phyloP scores from a whole-genome alignment of 2,329 filamentous ascomycete genomes.

The Ceratocystis eucalypticola region DNA sequence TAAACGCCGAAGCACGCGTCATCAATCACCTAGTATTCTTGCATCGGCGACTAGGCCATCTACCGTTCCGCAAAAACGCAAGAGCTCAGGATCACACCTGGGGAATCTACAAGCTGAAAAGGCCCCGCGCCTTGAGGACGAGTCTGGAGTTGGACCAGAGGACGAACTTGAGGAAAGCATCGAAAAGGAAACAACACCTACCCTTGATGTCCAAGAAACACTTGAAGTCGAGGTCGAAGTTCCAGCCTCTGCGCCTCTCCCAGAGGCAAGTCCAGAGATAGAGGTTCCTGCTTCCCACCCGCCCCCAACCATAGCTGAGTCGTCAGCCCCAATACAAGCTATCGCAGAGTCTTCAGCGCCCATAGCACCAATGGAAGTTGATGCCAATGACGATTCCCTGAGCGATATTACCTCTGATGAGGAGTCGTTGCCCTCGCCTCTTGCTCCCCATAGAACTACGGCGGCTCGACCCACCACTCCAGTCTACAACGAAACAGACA shows the following conservation, averaged over 20 bases:
- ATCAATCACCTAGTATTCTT: not conserved
- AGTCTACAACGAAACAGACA: slow-evolving; percentile 30
- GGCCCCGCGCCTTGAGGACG: slow-evolving; percentile 25
- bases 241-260: slow-evolving; percentile 2
- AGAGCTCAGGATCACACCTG: slow-evolving; percentile 36
- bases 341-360: not conserved
- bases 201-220: not conserved
- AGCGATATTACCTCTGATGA: slow-evolving; percentile 21
- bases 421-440: slow-evolving; percentile 26
- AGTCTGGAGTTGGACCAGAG: slow-evolving; percentile 21
- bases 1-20: slow-evolving; percentile 32
- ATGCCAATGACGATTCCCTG: slow-evolving; percentile 22
- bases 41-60: not conserved
- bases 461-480: slow-evolving; percentile 31
- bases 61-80: slow-evolving; percentile 35
- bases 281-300: slow-evolving; percentile 17
- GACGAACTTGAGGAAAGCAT: slow-evolving; percentile 1
- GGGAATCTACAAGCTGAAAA: slow-evolving; percentile 29
- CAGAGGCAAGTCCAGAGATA: slow-evolving; percentile 8
- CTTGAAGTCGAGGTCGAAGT: slow-evolving; percentile 16
- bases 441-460: slow-evolving; percentile 23
- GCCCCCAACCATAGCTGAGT: slow-evolving; percentile 7
- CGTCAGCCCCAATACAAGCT: not conserved
- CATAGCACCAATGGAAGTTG: slow-evolving; percentile 14
- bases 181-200: too few species aligned